Evolutionary conservation across 805 yeast species (phyloP).

Genomic region (Debaryomyces castellii): DNA sequence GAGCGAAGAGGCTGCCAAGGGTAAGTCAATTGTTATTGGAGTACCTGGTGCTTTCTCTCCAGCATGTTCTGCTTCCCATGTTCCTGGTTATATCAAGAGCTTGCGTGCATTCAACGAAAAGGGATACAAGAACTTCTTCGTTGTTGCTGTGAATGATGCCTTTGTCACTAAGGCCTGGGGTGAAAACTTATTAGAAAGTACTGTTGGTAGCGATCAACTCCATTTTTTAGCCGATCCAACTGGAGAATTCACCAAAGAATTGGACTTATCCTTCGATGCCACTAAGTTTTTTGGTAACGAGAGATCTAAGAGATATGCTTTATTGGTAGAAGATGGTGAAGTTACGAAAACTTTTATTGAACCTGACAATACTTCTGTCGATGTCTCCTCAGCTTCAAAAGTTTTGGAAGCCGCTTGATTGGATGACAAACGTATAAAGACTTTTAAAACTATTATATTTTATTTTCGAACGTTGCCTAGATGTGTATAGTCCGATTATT

Average conservation of each 20-base stretch:
- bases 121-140: constrained; percentile 63
- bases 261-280: constrained; percentile 76
- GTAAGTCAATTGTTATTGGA: constrained; percentile 38
- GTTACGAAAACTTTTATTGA: constrained; percentile 69
- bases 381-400: constrained; percentile 48
- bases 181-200: constrained; percentile 28
- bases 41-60: constrained; percentile 74
- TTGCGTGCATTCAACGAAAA: constrained; percentile 54
- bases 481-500: too few relatives aligned
- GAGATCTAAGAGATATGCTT: constrained; percentile 75
- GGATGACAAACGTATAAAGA: too few relatives aligned
- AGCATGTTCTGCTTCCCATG: constrained; percentile 69
- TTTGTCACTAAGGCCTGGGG: constrained; percentile 86
- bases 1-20: constrained; percentile 41
- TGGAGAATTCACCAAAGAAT: constrained; percentile 65
- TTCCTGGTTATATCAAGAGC: constrained; percentile 68
- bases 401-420: constrained; percentile 32
- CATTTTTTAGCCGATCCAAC: constrained; percentile 77
- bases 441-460: too few relatives aligned
- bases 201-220: constrained; percentile 30
- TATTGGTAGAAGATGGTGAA: constrained; percentile 71
- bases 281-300: constrained; percentile 70
- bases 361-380: constrained; percentile 76
- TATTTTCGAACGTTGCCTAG: too few relatives aligned
- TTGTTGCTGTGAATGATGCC: constrained; percentile 82